Evolutionary conservation across 2,329 filamentous ascomycete genomes (phyloP).

Genomic region (Aspergillus felis): DNA sequence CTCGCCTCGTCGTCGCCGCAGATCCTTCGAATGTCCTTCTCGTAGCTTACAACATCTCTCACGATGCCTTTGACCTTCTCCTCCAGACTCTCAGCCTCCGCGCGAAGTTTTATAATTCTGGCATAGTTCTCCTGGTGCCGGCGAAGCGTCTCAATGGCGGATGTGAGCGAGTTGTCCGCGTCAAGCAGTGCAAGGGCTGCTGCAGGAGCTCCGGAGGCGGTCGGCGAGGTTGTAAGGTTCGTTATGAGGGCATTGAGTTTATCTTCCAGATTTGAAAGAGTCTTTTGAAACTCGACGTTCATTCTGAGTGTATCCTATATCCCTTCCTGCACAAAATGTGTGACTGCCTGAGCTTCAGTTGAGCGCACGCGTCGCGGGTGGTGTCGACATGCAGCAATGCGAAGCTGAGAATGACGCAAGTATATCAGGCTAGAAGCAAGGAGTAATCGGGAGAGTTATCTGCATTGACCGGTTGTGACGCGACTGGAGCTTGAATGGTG

Average conservation of each 20-base stretch:
- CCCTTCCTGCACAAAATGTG: not conserved
- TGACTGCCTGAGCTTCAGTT: not conserved
- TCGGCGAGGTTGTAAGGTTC: conserved; percentile 42
- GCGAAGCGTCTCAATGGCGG: conserved; percentile 40
- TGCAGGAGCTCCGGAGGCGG: conserved; percentile 40
- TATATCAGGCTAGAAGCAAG: not conserved
- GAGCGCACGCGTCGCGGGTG: not conserved
- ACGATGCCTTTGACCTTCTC: conserved; percentile 41
- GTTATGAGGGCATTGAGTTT: conserved; percentile 40
- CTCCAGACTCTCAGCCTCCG: conserved; percentile 38
- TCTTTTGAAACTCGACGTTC: conserved; percentile 37
- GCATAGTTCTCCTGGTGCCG: conserved; percentile 44
- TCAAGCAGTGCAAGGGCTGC: conserved; percentile 38
- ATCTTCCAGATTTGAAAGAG: conserved; percentile 40
- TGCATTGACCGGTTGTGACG: not conserved
- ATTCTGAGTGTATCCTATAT: conserved; percentile 22
- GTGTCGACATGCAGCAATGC: not conserved
- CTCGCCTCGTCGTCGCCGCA: conserved; percentile 32
- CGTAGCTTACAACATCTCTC: conserved; percentile 35
- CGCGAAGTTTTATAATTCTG: conserved; percentile 38
- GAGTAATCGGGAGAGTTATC: not conserved
- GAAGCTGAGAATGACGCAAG: not conserved
- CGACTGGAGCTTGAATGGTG: not conserved
- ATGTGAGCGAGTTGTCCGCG: conserved; percentile 40
- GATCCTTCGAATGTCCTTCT: conserved; percentile 36